Conservation (phyloP, 2,329 filamentous ascomycete genomes). For the Emergomyces orientalis region DNA sequence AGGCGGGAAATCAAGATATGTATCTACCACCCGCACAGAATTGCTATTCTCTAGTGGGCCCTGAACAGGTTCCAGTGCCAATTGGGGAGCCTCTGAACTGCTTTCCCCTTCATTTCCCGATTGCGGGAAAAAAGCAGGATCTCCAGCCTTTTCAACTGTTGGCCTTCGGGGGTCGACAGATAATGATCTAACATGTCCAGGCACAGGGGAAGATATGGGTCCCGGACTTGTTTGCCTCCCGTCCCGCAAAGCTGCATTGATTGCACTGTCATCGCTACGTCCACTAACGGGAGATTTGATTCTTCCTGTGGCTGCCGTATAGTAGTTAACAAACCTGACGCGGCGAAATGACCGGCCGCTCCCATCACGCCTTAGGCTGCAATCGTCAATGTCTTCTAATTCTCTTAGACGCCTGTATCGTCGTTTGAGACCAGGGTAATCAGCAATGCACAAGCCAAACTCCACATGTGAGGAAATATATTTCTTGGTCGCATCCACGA, state of each 20-base stretch:
- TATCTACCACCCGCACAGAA: background rate
- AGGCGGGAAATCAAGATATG: slow-evolving; percentile 24
- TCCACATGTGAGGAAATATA: slow-evolving; percentile 74
- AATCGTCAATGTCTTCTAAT: slow-evolving; percentile 61
- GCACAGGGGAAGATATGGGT: background rate
- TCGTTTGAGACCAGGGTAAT: slow-evolving; percentile 59
- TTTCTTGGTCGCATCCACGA: slow-evolving; percentile 60
- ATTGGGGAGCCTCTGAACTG: background rate
- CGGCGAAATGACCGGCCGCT: slow-evolving; percentile 29
- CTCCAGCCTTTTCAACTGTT: background rate
- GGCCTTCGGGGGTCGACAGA: slow-evolving; percentile 36
- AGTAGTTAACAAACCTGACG: slow-evolving; percentile 81
- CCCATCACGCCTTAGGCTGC: slow-evolving; percentile 28
- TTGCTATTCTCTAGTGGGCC: background rate
- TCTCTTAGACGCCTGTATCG: slow-evolving; percentile 61
- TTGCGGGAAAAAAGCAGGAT: background rate
- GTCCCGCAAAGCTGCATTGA: background rate
- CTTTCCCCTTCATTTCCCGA: background rate
- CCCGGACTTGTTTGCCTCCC: background rate
- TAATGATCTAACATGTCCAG: slow-evolving; percentile 4
- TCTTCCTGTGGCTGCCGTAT: slow-evolving; percentile 71
- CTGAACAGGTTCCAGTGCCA: background rate
- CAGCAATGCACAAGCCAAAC: slow-evolving; percentile 71
- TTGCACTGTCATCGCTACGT: background rate
- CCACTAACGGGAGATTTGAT: slow-evolving; percentile 40